Conservation (phyloP, 2,329 filamentous ascomycete species). For the Dothistroma pini region DNA sequence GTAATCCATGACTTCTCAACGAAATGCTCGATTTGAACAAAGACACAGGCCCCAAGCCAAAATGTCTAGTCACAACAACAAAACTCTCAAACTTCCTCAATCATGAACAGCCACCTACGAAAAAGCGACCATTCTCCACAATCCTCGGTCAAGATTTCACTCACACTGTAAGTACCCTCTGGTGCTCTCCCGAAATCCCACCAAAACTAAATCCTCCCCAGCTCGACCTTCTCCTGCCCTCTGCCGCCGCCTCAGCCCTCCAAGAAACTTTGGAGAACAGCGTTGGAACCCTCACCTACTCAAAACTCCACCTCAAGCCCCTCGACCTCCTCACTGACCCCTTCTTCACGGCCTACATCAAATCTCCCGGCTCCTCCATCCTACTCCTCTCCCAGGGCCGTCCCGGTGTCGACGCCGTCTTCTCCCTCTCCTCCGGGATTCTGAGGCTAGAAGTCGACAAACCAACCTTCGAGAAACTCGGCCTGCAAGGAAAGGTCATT, state of each 20-base stretch:
- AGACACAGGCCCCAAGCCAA: constrained; percentile 38
- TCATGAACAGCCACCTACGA: constrained; percentile 64
- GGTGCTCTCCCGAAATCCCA: not conserved
- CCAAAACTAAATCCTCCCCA: constrained; percentile 27
- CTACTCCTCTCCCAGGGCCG: constrained; percentile 53
- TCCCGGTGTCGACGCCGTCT: constrained; percentile 63
- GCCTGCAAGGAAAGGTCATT: constrained; percentile 68
- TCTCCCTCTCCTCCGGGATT: constrained; percentile 66
- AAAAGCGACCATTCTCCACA: constrained; percentile 71
- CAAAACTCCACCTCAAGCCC: constrained; percentile 68
- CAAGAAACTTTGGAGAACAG: constrained; percentile 9
- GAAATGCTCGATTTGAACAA: constrained; percentile 16
- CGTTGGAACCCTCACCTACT: constrained; percentile 51
- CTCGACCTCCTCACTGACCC: constrained; percentile 66
- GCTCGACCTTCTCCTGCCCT: constrained; percentile 69
- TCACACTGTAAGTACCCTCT: constrained; percentile 52
- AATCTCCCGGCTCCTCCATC: constrained; percentile 53
- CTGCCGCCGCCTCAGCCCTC: constrained; percentile 11
- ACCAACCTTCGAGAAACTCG: constrained; percentile 76
- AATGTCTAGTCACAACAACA: constrained; percentile 71
- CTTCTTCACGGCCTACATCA: constrained; percentile 84
- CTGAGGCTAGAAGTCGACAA: constrained; percentile 76
- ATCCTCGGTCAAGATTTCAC: constrained; percentile 63
- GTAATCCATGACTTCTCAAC: no score
- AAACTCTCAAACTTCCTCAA: constrained; percentile 66